phyloP scores from a whole-genome alignment of 768 basidiomycete species.

The Boletus sensibilis region DNA sequence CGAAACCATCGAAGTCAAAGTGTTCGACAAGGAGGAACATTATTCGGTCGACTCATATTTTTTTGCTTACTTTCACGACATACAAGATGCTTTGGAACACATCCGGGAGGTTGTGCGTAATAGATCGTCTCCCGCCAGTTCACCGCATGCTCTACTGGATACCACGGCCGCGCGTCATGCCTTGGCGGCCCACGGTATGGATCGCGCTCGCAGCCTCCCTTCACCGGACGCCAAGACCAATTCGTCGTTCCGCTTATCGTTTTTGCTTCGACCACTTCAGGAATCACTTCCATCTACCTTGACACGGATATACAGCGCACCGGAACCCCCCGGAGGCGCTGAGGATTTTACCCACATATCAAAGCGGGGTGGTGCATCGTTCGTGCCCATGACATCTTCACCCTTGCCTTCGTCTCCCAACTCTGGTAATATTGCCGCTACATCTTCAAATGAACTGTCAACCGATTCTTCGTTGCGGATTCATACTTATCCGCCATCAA shows the following conservation, averaged over 20 bases:
- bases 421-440: conserved; percentile 4
- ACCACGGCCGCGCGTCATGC: conserved; percentile 50
- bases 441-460: conserved; percentile 10
- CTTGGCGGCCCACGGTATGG: conserved; percentile 27
- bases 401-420: conserved; percentile 23
- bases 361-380: conserved; percentile 52
- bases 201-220: conserved; percentile 43
- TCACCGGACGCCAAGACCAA: conserved; percentile 31
- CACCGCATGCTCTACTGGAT: conserved; percentile 46
- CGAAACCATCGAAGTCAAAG: conserved; percentile 93
- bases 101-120: conserved; percentile 77
- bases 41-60: conserved; percentile 86
- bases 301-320: conserved; percentile 30
- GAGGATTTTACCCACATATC: conserved; percentile 77
- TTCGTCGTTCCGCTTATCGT: conserved; percentile 62
- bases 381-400: conserved; percentile 59
- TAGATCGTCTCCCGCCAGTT: conserved; percentile 34
- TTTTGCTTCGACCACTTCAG: conserved; percentile 66
- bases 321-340: conserved; percentile 36
- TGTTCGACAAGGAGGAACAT: conserved; percentile 75
- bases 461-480: conserved; percentile 36
- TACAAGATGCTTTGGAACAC: conserved; percentile 71
- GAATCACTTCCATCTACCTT: conserved; percentile 46
- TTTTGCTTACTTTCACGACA: conserved; percentile 91
- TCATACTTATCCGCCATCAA: conserved; percentile 82